Percentiles rank a stretch among this genome's conserved stretches.
phyloP scores from a whole-genome alignment of 192 early-diverging fungal species.

The Coemansia sp. region DNA sequence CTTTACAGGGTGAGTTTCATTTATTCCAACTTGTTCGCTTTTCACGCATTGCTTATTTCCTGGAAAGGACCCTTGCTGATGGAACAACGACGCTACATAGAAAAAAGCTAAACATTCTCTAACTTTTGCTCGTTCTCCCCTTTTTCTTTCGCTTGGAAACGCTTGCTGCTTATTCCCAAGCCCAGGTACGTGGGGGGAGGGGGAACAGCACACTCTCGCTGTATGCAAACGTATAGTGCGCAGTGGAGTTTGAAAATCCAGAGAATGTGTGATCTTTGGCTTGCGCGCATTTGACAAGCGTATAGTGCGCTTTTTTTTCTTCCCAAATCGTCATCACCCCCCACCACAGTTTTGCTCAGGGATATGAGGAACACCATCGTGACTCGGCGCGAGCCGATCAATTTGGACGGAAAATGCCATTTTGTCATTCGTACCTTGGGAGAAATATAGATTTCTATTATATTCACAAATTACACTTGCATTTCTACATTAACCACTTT shows the following conservation, averaged over 20 bases:
- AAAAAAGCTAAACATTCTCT: too few relatives aligned
- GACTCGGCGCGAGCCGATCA: neutral
- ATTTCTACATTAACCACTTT: neutral
- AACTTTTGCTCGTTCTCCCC: too few relatives aligned
- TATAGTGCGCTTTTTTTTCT: slow-evolving; percentile 18
- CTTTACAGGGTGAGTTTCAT: too few relatives aligned
- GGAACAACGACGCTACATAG: too few relatives aligned
- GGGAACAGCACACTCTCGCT: slow-evolving; percentile 43
- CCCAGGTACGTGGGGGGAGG: neutral
- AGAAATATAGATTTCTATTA: too few relatives aligned
- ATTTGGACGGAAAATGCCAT: too few relatives aligned
- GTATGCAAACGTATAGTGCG: slow-evolving; percentile 28
- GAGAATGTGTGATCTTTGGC: slow-evolving; percentile 3
- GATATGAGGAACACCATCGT: too few relatives aligned
- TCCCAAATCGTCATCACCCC: slow-evolving; percentile 10
- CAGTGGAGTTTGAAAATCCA: slow-evolving; percentile 11
- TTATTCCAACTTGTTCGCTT: neutral
- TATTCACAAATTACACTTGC: neutral
- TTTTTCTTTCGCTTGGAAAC: neutral
- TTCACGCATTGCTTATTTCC: neutral
- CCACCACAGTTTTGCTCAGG: neutral
- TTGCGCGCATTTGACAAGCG: slow-evolving; percentile 5
- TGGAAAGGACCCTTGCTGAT: neutral
- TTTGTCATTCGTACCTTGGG: too few relatives aligned
- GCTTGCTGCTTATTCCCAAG: neutral